Evolutionary conservation across 768 basidiomycete species (phyloP).

Genomic region (Boletus sp.): DNA sequence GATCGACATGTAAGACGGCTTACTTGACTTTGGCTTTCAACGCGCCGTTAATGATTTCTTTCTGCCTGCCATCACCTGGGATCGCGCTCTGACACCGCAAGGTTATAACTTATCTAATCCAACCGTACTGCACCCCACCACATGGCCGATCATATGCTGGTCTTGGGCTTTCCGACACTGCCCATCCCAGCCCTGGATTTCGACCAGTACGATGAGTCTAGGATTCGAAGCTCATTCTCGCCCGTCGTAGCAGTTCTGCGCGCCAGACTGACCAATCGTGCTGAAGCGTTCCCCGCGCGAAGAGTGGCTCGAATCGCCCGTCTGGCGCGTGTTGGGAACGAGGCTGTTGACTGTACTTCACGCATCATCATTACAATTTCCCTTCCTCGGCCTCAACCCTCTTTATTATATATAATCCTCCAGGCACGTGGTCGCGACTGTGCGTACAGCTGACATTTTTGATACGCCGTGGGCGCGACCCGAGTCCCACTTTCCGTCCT

Average conservation of each 20-base stretch:
- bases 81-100: constrained; percentile 20
- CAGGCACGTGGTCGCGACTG: constrained; percentile 17
- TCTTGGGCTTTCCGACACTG: background rate
- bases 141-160: constrained; percentile 7
- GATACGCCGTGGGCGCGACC: background rate
- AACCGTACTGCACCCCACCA: constrained; percentile 10
- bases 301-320: constrained; percentile 17
- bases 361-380: constrained; percentile 19
- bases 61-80: constrained; percentile 17
- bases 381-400: constrained; percentile 22
- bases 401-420: constrained; percentile 14
- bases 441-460: constrained; percentile 10
- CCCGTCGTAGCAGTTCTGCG: background rate
- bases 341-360: constrained; percentile 28
- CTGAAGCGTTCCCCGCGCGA: constrained; percentile 2
- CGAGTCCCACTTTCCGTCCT: background rate
- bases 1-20: constrained; percentile 20
- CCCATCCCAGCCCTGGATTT: background rate
- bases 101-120: constrained; percentile 29
- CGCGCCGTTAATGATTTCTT: constrained; percentile 22
- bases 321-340: constrained; percentile 28
- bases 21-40: constrained; percentile 15
- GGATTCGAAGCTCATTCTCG: background rate
- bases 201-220: background rate
- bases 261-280: background rate